Evolutionary conservation across 2,329 filamentous ascomycete genomes (phyloP).

Genomic region (Penicillium sp.): DNA sequence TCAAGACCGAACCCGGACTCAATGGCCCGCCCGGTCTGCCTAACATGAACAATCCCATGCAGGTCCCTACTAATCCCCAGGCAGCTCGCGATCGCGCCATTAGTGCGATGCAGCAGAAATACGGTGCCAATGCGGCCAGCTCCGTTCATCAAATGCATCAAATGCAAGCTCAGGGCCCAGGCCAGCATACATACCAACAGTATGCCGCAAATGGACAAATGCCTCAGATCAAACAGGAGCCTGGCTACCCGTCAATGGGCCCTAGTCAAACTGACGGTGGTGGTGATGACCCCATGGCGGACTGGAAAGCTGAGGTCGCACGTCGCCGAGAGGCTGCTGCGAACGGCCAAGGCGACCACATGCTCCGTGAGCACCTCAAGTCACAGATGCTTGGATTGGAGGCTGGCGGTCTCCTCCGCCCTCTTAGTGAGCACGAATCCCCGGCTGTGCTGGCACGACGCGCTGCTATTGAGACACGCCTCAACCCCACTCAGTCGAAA

Average conservation of each 20-base stretch:
- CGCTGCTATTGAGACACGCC: slow-evolving; percentile 22
- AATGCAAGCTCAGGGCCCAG: slow-evolving; percentile 43
- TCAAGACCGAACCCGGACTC: slow-evolving; percentile 56
- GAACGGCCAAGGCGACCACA: slow-evolving; percentile 37
- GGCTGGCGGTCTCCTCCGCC: slow-evolving; percentile 47
- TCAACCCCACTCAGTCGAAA: not conserved
- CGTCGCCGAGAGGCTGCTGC: slow-evolving; percentile 44
- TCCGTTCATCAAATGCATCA: slow-evolving; percentile 48
- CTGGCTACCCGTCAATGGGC: slow-evolving; percentile 42
- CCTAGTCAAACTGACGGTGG: slow-evolving; percentile 75
- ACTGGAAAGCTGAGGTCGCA: slow-evolving; percentile 51
- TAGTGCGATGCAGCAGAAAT: slow-evolving; percentile 52
- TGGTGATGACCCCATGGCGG: slow-evolving; percentile 55
- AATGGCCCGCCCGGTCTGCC: slow-evolving; percentile 37
- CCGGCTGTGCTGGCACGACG: slow-evolving; percentile 41
- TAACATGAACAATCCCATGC: slow-evolving; percentile 37
- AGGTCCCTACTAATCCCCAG: slow-evolving; percentile 41
- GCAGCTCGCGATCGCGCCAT: slow-evolving; percentile 57
- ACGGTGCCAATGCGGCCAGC: slow-evolving; percentile 42
- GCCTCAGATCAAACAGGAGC: slow-evolving; percentile 45
- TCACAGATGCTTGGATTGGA: slow-evolving; percentile 44
- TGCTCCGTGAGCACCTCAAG: slow-evolving; percentile 45
- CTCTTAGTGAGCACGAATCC: slow-evolving; percentile 40
- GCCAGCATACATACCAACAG: slow-evolving; percentile 36
- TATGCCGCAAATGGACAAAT: slow-evolving; percentile 35